Evolutionary conservation across 768 basidiomycete species (phyloP).

Genomic region (Sarcodon aspratus): DNA sequence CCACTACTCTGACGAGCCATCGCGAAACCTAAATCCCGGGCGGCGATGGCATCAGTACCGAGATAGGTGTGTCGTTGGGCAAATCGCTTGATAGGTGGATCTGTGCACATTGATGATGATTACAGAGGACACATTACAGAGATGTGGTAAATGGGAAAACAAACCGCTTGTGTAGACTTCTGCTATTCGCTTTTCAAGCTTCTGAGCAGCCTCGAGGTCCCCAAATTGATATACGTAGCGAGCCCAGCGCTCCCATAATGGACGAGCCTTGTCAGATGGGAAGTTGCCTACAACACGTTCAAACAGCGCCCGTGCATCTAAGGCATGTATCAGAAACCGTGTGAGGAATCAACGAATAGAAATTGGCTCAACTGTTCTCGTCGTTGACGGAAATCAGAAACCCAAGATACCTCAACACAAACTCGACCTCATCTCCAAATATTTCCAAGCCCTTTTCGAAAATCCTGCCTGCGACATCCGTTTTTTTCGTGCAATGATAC

Average conservation of each 20-base stretch:
- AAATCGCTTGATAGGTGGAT: conserved; percentile 83
- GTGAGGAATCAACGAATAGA: background rate
- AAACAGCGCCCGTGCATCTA: conserved; percentile 94
- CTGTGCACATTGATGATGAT: conserved; percentile 26
- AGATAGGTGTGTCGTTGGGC: conserved; percentile 79
- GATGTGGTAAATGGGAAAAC: conserved; percentile 8
- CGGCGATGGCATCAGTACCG: conserved; percentile 80
- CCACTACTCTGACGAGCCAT: conserved; percentile 22
- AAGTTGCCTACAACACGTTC: conserved; percentile 80
- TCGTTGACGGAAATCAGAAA: conserved; percentile 95
- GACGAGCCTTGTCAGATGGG: conserved; percentile 64
- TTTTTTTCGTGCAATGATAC: conserved; percentile 78
- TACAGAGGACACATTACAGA: background rate
- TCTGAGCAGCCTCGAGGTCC: conserved; percentile 79
- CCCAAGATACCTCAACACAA: conserved; percentile 78
- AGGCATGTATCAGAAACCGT: conserved; percentile 5
- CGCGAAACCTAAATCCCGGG: conserved; percentile 79
- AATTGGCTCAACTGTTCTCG: conserved; percentile 59
- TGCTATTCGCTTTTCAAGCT: conserved; percentile 80
- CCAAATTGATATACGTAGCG: conserved; percentile 93
- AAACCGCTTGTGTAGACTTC: conserved; percentile 81
- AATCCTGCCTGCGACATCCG: conserved; percentile 75
- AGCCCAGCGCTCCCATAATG: conserved; percentile 94
- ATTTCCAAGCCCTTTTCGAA: conserved; percentile 88
- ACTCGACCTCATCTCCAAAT: conserved; percentile 76